These are phyloP conservation scores for Cucumis cinereus DNA, from an alignment of 306 rosid genomes.

Conservation along the genomic window DNA sequence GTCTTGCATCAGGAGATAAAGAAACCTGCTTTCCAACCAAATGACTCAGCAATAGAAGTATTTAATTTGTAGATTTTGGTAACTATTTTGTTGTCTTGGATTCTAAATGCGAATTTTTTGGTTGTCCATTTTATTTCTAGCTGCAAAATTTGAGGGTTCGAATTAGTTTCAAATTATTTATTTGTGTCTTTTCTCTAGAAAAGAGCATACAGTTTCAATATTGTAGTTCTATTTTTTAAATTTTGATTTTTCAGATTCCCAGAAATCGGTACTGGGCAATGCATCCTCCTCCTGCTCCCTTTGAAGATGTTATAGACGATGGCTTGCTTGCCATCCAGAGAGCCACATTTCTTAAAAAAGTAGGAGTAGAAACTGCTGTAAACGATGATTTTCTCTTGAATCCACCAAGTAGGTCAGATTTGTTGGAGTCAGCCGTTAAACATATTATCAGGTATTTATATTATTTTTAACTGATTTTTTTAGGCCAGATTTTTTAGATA, in stretches of 20 bases:
- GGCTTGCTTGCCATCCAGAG: slow-evolving; percentile 87
- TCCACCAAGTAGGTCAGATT: slow-evolving; percentile 71
- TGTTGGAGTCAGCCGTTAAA: slow-evolving; percentile 83
- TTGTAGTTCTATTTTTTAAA: slow-evolving; percentile 20
- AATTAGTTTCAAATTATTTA: neutral
- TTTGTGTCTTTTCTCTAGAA: neutral
- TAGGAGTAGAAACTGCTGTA: slow-evolving; percentile 83
- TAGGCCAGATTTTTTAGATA: neutral
- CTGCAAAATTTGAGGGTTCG: neutral
- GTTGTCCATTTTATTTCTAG: neutral
- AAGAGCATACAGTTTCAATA: neutral
- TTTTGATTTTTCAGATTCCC: slow-evolving; percentile 65
- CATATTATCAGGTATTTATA: slow-evolving; percentile 60
- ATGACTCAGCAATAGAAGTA: neutral
- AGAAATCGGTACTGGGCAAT: slow-evolving; percentile 96
- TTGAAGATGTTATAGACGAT: slow-evolving; percentile 92
- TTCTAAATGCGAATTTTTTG: neutral
- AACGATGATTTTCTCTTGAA: slow-evolving; percentile 56
- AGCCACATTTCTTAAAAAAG: slow-evolving; percentile 83
- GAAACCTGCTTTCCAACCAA: no score
- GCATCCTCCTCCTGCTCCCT: slow-evolving; percentile 98
- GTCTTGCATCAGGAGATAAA: no score
- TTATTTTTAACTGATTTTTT: slow-evolving; percentile 4
- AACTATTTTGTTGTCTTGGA: neutral
- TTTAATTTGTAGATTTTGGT: neutral